phyloP scores from a whole-genome alignment of 2,329 filamentous ascomycete species.

The Plenodomus lindquistii region DNA sequence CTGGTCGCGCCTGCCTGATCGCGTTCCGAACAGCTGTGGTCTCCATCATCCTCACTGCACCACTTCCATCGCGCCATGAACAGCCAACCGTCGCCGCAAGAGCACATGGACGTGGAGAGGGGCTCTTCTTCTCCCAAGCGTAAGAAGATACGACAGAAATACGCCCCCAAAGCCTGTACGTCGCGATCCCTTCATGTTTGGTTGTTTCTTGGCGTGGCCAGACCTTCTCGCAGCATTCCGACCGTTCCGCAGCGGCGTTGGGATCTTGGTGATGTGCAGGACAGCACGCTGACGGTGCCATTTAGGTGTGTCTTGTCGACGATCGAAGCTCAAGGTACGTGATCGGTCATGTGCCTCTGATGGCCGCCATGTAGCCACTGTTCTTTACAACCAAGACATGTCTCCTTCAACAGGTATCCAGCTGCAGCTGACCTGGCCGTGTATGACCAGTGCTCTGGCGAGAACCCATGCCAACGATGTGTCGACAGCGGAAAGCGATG shows the following conservation, averaged over 20 bases:
- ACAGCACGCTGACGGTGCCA: conserved; percentile 12
- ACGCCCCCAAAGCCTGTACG: conserved; percentile 42
- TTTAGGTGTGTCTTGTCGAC: conserved; percentile 38
- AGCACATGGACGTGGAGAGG: conserved; percentile 23
- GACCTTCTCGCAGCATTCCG: conserved; percentile 24
- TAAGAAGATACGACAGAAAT: conserved; percentile 43
- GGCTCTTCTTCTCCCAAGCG: conserved; percentile 36
- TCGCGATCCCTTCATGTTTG: conserved; percentile 8
- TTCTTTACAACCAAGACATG: too few species aligned
- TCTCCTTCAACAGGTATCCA: not conserved
- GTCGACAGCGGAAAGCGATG: conserved; percentile 40
- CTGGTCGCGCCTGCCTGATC: conserved; percentile 8
- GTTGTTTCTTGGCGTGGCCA: conserved; percentile 1
- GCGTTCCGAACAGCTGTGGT: conserved; percentile 20
- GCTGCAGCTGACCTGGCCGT: conserved; percentile 1
- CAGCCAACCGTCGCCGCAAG: conserved; percentile 19
- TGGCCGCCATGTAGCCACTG: not conserved
- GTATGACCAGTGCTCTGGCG: conserved; percentile 39
- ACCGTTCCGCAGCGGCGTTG: conserved; percentile 25
- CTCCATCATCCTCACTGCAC: conserved; percentile 15
- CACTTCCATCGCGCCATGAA: conserved; percentile 28
- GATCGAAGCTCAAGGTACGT: conserved; percentile 42
- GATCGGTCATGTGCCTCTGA: not conserved
- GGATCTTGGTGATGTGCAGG: not conserved
- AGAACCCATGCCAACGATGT: conserved; percentile 43